Evolutionary conservation across 2,329 filamentous ascomycete species (phyloP).

Genomic region (Coniosporium tulheliwenetii): DNA sequence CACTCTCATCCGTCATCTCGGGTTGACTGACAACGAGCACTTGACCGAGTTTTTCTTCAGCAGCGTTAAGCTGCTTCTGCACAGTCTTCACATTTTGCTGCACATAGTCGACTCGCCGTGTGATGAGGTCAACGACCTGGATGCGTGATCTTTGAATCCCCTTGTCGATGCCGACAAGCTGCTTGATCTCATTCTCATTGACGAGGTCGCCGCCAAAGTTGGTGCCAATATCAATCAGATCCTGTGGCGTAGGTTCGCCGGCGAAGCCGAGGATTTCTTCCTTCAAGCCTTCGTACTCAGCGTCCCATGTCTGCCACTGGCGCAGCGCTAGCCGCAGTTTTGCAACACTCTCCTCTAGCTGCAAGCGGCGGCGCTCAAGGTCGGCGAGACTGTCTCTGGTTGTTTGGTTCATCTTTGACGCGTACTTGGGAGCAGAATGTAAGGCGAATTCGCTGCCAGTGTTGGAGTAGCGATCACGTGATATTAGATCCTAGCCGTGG

Average conservation of each 20-base stretch:
- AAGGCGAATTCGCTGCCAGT: neutral
- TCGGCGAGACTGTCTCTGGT: slow-evolving; percentile 31
- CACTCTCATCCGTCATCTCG: slow-evolving; percentile 49
- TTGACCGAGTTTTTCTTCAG: slow-evolving; percentile 54
- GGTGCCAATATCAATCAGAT: slow-evolving; percentile 39
- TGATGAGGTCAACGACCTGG: slow-evolving; percentile 53
- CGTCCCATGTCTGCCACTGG: slow-evolving; percentile 83
- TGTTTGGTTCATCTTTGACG: neutral
- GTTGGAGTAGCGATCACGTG: neutral
- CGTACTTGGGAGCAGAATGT: neutral
- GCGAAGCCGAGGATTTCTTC: slow-evolving; percentile 55
- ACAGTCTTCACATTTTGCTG: slow-evolving; percentile 62
- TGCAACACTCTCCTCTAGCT: slow-evolving; percentile 60
- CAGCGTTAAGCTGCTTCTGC: slow-evolving; percentile 53
- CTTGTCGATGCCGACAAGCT: slow-evolving; percentile 33
- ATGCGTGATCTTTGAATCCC: slow-evolving; percentile 33
- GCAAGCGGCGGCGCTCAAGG: slow-evolving; percentile 58
- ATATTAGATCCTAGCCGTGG: no score
- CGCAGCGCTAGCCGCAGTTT: slow-evolving; percentile 62
- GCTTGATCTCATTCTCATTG: slow-evolving; percentile 42
- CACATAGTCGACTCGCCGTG: slow-evolving; percentile 77
- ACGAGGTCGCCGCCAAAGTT: slow-evolving; percentile 50
- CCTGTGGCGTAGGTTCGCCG: slow-evolving; percentile 31
- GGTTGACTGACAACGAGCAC: slow-evolving; percentile 44
- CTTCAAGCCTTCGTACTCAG: slow-evolving; percentile 79